A percentile compares a stretch with the other conserved stretches of the same genome.
Evolutionary conservation across 2,329 filamentous ascomycete genomes (phyloP).

Genomic region (Trichoderma sp.): DNA sequence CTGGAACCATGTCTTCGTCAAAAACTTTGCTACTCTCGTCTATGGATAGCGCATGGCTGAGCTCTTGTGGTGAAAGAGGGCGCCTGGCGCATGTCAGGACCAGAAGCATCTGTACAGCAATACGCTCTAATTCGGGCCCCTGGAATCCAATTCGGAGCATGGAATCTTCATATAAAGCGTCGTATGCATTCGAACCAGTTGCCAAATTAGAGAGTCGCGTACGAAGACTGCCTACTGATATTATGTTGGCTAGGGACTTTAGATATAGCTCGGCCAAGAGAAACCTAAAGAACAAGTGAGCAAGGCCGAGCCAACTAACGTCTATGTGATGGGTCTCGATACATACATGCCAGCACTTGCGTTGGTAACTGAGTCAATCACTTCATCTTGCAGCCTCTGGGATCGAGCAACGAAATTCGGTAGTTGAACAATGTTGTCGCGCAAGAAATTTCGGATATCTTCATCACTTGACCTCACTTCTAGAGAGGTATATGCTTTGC

Average conservation of each 20-base stretch:
- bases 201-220: not conserved
- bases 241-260: not conserved
- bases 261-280: not conserved
- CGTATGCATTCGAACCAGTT: not conserved
- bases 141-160: not conserved
- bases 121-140: not conserved
- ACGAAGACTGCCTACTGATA: not conserved
- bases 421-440: not conserved
- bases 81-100: not conserved
- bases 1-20: not conserved
- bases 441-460: not conserved
- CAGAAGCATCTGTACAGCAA: not conserved
- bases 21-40: not conserved
- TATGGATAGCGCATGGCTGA: not conserved
- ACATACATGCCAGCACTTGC: not conserved
- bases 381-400: not conserved
- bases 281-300: not conserved
- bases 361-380: not conserved
- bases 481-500: not conserved
- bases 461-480: not conserved
- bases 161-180: not conserved
- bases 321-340: fast-evolving
- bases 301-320: fast-evolving
- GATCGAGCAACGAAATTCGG: not conserved
- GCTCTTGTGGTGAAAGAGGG: not conserved